Conservation (phyloP, 192 early-diverging fungal genomes). For the Mortierella hygrophila region DNA sequence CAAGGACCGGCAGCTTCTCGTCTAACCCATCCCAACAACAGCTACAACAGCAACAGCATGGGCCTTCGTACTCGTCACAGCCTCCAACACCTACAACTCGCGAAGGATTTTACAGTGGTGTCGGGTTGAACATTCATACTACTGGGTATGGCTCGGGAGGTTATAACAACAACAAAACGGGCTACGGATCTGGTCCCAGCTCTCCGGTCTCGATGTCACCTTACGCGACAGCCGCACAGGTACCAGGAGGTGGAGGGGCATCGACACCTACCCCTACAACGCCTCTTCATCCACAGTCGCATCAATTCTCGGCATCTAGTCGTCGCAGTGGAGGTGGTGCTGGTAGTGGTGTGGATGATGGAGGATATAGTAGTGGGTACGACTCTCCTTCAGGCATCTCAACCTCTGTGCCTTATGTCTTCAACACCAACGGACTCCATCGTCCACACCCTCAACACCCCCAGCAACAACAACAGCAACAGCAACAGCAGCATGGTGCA, state of each 20-base stretch:
- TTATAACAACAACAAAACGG: not conserved
- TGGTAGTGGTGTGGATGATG: not conserved
- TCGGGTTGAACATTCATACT: not conserved
- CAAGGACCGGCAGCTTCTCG: constrained; percentile 23
- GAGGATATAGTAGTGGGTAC: constrained; percentile 41
- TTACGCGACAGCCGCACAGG: not conserved
- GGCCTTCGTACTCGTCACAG: constrained; percentile 6
- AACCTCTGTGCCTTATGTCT: constrained; percentile 10
- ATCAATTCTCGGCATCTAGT: not conserved
- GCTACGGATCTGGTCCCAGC: constrained; percentile 4
- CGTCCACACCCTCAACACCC: not conserved
- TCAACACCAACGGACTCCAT: constrained; percentile 8
- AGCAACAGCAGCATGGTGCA: not conserved
- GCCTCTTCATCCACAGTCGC: not conserved
- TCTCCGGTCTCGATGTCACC: not conserved
- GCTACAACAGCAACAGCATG: constrained; percentile 16
- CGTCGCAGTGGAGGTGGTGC: not conserved
- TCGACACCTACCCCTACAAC: not conserved
- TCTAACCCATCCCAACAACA: constrained; percentile 13
- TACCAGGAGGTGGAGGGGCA: not conserved
- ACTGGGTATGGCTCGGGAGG: not conserved
- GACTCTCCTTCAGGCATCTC: constrained; percentile 31
- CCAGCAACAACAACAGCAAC: constrained; percentile 11
- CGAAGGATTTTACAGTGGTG: not conserved
- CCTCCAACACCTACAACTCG: constrained; percentile 7